Evolutionary conservation across 2,329 filamentous ascomycete genomes (phyloP).

Genomic region (Teratosphaeria pseudoeucalypti): DNA sequence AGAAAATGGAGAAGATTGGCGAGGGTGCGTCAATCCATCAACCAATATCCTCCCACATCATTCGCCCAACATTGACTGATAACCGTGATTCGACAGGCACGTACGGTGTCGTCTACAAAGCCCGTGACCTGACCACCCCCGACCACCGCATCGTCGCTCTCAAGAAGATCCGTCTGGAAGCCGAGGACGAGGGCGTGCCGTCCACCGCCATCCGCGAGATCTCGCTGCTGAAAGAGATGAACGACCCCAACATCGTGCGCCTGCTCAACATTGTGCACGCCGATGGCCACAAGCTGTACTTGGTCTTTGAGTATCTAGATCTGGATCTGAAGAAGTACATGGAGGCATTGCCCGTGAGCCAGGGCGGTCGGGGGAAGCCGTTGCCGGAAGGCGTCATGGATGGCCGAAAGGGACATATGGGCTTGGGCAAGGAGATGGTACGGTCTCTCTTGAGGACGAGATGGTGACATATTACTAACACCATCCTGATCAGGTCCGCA

Average conservation of each 20-base stretch:
- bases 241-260: conserved; percentile 78
- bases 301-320: conserved; percentile 86
- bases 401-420: conserved; percentile 52
- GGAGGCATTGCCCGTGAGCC: conserved; percentile 74
- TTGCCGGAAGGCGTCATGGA: conserved; percentile 61
- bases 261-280: conserved; percentile 89
- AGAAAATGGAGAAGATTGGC: conserved; percentile 93
- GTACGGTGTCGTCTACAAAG: conserved; percentile 93
- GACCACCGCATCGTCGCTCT: conserved; percentile 75
- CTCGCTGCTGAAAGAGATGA: conserved; percentile 88
- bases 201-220: conserved; percentile 92
- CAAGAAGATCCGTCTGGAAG: conserved; percentile 92
- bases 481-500: conserved; percentile 50
- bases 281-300: conserved; percentile 88
- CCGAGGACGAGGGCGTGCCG: conserved; percentile 87
- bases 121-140: conserved; percentile 68
- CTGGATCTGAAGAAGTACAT: conserved; percentile 93
- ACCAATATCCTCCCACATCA: neutral
- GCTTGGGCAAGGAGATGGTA: conserved; percentile 62
- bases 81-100: conserved; percentile 51
- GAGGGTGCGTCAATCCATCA: conserved; percentile 54
- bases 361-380: conserved; percentile 76
- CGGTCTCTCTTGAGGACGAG: neutral
- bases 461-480: neutral
- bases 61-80: neutral